A percentile compares a stretch with the other conserved stretches of the same genome.
Conservation (phyloP, 225 moss, liverwort and hornwort species). For the Physcomitrium patens region DNA sequence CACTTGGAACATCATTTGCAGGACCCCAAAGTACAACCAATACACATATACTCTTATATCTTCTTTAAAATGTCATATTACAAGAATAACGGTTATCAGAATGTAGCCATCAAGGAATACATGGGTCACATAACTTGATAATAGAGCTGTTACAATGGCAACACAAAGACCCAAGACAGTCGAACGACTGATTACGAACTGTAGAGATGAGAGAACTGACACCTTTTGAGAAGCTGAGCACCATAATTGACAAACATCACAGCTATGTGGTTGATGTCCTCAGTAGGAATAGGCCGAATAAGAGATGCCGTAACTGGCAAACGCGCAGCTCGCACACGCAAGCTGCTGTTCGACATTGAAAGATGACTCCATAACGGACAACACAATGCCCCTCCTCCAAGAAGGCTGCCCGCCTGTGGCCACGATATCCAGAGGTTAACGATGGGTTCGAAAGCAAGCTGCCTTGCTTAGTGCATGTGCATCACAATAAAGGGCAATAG, state of each 20-base stretch:
- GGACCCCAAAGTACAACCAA: background rate
- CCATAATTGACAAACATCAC: slow-evolving; percentile 45
- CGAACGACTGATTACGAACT: background rate
- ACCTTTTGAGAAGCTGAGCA: slow-evolving; percentile 56
- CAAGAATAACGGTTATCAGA: background rate
- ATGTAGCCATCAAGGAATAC: slow-evolving; percentile 7
- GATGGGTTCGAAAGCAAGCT: background rate
- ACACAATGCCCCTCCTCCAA: slow-evolving; percentile 51
- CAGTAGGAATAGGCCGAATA: slow-evolving; percentile 25
- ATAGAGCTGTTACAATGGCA: background rate
- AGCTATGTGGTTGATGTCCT: slow-evolving; percentile 50
- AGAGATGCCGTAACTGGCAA: slow-evolving; percentile 35
- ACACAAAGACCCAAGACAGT: background rate
- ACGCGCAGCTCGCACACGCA: slow-evolving; percentile 31
- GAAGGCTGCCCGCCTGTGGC: slow-evolving; percentile 48
- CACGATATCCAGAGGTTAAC: slow-evolving; percentile 19
- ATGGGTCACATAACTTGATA: background rate
- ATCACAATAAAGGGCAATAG: background rate
- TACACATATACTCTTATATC: background rate
- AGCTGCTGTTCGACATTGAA: slow-evolving; percentile 26
- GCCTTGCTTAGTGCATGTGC: background rate
- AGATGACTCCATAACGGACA: slow-evolving; percentile 46
- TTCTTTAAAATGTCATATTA: background rate
- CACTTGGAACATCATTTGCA: background rate
- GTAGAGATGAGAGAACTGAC: slow-evolving; percentile 10